Conservation (phyloP, 306 rosid genomes). For the Dalbergia cultrata region DNA sequence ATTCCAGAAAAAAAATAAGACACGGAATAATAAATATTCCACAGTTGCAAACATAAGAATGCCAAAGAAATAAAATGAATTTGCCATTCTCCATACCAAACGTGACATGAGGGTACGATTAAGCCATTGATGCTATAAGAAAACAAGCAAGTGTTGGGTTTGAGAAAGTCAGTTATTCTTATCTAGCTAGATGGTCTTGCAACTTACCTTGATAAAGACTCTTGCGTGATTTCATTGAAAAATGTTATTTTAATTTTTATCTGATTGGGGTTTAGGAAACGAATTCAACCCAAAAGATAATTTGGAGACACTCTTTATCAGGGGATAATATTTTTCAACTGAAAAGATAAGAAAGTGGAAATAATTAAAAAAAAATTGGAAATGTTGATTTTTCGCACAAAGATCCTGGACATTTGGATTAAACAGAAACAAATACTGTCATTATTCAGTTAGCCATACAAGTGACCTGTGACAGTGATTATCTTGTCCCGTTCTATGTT, state of each 20-base stretch:
- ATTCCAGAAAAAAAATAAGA: too few relatives aligned
- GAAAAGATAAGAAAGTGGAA: not conserved
- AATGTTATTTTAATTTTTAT: not conserved
- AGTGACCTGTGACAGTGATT: too few relatives aligned
- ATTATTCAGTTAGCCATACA: too few relatives aligned
- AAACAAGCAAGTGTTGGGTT: not conserved
- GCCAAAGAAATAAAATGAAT: not conserved
- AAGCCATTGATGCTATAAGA: too few relatives aligned
- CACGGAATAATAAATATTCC: not conserved
- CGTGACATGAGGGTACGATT: not conserved
- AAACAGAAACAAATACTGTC: too few relatives aligned
- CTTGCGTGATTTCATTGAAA: not conserved
- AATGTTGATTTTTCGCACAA: too few relatives aligned
- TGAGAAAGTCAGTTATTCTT: not conserved
- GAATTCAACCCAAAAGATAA: not conserved
- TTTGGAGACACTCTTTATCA: not conserved
- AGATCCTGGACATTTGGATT: too few relatives aligned
- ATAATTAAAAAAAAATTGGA: too few relatives aligned
- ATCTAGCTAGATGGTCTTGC: not conserved
- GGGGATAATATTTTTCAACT: not conserved
- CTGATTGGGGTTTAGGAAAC: not conserved
- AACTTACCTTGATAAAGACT: conserved; percentile 12
- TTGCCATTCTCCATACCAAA: not conserved
- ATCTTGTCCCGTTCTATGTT: too few relatives aligned
- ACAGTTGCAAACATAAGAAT: not conserved